A percentile compares a stretch with the other conserved stretches of the same genome.
These are phyloP conservation scores for Monosporascus ibericus DNA, from an alignment of 2,329 filamentous ascomycete genomes.

Conservation along the genomic window DNA sequence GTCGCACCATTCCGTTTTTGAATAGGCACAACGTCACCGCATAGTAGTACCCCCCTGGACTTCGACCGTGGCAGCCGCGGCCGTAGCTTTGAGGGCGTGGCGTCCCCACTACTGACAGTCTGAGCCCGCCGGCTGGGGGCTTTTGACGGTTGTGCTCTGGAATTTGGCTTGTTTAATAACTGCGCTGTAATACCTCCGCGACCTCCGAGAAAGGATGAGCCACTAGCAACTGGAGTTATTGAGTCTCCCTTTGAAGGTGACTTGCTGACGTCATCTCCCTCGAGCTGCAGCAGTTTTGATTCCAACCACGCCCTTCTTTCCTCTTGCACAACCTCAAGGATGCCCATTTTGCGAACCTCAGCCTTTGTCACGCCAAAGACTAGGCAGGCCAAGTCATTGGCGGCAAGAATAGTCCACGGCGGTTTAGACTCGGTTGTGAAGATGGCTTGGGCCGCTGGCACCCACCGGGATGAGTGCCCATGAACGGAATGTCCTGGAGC, in stretches of 20 bases:
- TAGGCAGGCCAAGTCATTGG: conserved; percentile 92
- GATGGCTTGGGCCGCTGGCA: conserved; percentile 87
- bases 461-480: conserved; percentile 84
- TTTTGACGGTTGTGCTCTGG: conserved; percentile 49
- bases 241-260: conserved; percentile 29
- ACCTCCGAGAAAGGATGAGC: conserved; percentile 59
- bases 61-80: conserved; percentile 49
- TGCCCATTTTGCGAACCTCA: conserved; percentile 90
- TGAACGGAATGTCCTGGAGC: conserved; percentile 61
- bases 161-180: conserved; percentile 75
- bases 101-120: conserved; percentile 53
- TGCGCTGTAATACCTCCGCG: conserved; percentile 76
- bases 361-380: conserved; percentile 99
- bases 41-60: conserved; percentile 83
- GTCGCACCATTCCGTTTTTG: conserved; percentile 89
- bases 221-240: conserved; percentile 34
- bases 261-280: conserved; percentile 40
- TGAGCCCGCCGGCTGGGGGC: conserved; percentile 55
- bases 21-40: conserved; percentile 96
- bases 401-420: conserved; percentile 93
- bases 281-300: conserved; percentile 67
- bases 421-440: conserved; percentile 90
- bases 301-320: conserved; percentile 87
- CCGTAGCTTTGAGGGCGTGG: conserved; percentile 49
- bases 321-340: conserved; percentile 87